A percentile compares a stretch with the other conserved stretches of the same genome.
These are phyloP conservation scores for Vigna nakashimae DNA, from an alignment of 306 rosid species.

Conservation along the genomic window DNA sequence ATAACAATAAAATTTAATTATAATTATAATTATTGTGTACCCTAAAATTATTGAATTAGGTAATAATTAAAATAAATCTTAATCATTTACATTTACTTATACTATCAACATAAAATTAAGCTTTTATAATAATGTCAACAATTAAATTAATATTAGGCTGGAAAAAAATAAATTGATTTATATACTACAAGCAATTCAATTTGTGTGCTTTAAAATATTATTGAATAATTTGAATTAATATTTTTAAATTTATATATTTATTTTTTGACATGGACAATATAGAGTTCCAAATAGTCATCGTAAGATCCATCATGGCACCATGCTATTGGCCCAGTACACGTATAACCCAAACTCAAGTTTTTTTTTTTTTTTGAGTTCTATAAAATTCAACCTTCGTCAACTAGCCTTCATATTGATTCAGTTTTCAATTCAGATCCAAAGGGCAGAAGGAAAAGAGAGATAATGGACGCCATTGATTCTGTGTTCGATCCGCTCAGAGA, in stretches of 20 bases:
- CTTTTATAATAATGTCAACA: too few species aligned
- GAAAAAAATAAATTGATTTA: too few species aligned
- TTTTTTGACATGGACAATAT: neutral
- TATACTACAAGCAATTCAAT: too few species aligned
- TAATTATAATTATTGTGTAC: too few species aligned
- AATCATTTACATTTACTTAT: too few species aligned
- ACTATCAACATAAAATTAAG: too few species aligned
- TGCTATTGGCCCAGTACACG: slow-evolving; percentile 8
- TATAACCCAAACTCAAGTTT: neutral
- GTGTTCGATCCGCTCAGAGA: slow-evolving; percentile 51
- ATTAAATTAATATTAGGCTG: too few species aligned
- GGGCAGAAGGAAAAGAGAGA: neutral
- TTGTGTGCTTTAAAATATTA: neutral
- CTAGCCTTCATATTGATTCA: too few species aligned
- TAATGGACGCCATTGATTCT: slow-evolving; percentile 48
- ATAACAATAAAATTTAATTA: too few species aligned
- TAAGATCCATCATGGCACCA: neutral
- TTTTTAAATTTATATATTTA: neutral
- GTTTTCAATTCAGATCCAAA: slow-evolving; percentile 1
- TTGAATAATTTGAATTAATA: neutral
- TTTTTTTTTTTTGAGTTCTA: neutral
- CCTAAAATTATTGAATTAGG: too few species aligned
- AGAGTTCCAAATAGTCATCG: neutral
- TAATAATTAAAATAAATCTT: too few species aligned
- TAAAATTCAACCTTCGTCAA: neutral